These are phyloP conservation scores for Hymenoscyphus repandus DNA, from an alignment of 2,329 filamentous ascomycete species.

Conservation along the genomic window DNA sequence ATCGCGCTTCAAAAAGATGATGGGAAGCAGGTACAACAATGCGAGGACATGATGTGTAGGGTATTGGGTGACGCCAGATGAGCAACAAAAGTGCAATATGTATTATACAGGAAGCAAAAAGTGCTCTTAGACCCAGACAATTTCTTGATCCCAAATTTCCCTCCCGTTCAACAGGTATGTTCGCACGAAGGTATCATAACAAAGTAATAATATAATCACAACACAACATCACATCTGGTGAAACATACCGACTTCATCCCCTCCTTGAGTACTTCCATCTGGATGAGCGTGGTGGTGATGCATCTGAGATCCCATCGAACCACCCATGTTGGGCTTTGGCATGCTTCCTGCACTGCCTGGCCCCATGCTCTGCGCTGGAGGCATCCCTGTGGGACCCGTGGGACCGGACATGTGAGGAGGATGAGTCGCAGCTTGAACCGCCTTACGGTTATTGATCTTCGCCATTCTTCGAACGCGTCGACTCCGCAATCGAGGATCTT, in stretches of 20 bases:
- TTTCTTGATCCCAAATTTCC: slow-evolving; percentile 9
- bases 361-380: slow-evolving; percentile 57
- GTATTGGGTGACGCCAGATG: slow-evolving; percentile 23
- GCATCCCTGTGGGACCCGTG: slow-evolving; percentile 59
- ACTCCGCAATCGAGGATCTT: slow-evolving; percentile 86
- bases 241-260: slow-evolving; percentile 94
- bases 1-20: slow-evolving; percentile 3
- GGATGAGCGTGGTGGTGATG: slow-evolving; percentile 70
- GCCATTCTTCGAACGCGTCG: slow-evolving; percentile 90
- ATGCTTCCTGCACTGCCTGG: slow-evolving; percentile 48
- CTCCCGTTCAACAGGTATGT: slow-evolving; percentile 26
- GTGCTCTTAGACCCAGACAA: slow-evolving; percentile 17
- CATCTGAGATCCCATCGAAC: slow-evolving; percentile 60
- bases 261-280: slow-evolving; percentile 61
- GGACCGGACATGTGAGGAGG: slow-evolving; percentile 60
- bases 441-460: slow-evolving; percentile 87
- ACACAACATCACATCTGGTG: slow-evolving; percentile 60
- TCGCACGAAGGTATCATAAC: slow-evolving; percentile 31
- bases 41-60: slow-evolving; percentile 26
- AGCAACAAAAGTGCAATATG: slow-evolving; percentile 31
- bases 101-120: slow-evolving; percentile 33
- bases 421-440: slow-evolving; percentile 54
- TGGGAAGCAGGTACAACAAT: slow-evolving; percentile 23
- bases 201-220: slow-evolving; percentile 39
- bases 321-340: slow-evolving; percentile 60